phyloP scores from a whole-genome alignment of 2,329 filamentous ascomycete genomes.

The Fusarium sp. region DNA sequence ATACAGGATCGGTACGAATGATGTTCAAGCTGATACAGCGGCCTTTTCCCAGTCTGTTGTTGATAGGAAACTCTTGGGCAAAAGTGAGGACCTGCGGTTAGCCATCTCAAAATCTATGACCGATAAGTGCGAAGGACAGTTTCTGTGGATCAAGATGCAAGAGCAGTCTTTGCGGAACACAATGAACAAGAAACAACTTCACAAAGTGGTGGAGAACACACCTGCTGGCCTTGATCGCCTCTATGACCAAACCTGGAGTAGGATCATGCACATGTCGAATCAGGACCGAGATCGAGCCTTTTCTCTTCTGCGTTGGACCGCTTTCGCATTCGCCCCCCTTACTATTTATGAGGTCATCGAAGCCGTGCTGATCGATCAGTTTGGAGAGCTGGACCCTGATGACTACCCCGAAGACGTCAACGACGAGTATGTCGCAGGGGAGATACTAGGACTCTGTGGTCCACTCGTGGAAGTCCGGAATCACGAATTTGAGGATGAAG shows the following conservation, averaged over 20 bases:
- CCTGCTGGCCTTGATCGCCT: constrained; percentile 42
- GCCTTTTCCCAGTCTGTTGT: constrained; percentile 42
- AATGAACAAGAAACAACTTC: constrained; percentile 43
- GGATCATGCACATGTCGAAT: constrained; percentile 19
- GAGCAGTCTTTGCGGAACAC: constrained; percentile 35
- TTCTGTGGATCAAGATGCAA: constrained; percentile 47
- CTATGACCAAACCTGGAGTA: constrained; percentile 46
- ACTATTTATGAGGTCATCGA: constrained; percentile 37
- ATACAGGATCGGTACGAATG: constrained; percentile 1
- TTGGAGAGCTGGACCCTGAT: constrained; percentile 29
- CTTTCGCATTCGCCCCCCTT: constrained; percentile 38
- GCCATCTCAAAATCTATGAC: constrained; percentile 41
- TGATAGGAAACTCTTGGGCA: constrained; percentile 41
- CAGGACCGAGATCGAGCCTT: constrained; percentile 37
- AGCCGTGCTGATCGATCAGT: constrained; percentile 31
- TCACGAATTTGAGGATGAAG: too few species aligned
- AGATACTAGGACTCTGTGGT: constrained; percentile 43
- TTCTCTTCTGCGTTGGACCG: constrained; percentile 44
- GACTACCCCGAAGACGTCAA: constrained; percentile 41
- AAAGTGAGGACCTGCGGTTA: constrained; percentile 21
- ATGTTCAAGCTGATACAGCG: constrained; percentile 37
- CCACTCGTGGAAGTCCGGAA: constrained; percentile 46
- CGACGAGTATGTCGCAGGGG: constrained; percentile 43
- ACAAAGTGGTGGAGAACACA: constrained; percentile 39
- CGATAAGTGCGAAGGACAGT: constrained; percentile 45